These are phyloP conservation scores for Ligustrum vulgare DNA, from an alignment of 257 asterid species.

Conservation along the genomic window DNA sequence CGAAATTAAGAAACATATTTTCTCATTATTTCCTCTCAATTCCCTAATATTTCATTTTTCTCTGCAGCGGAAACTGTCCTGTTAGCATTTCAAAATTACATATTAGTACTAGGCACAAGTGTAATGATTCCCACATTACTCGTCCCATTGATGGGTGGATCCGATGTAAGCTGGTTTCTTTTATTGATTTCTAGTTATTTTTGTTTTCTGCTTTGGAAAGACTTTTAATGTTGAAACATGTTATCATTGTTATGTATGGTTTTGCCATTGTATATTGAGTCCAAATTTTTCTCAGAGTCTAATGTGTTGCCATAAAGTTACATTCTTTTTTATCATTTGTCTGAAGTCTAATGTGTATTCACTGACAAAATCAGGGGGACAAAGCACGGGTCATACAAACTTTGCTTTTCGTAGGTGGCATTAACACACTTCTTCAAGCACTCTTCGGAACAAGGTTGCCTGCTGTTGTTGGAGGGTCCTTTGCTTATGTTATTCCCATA, in stretches of 20 bases:
- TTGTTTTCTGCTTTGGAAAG: neutral
- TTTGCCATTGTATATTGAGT: neutral
- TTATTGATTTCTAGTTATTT: conserved; percentile 13
- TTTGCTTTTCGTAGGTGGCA: conserved; percentile 88
- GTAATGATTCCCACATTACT: conserved; percentile 95
- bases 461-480: conserved; percentile 93
- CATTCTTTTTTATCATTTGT: neutral
- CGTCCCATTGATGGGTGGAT: conserved; percentile 94
- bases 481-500: conserved; percentile 80
- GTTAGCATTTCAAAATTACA: conserved; percentile 95
- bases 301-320: neutral
- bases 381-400: conserved; percentile 91
- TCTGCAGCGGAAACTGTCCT: conserved; percentile 95
- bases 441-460: conserved; percentile 96
- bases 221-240: neutral
- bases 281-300: neutral
- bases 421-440: conserved; percentile 93
- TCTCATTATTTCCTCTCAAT: neutral
- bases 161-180: conserved; percentile 59
- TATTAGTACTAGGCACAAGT: conserved; percentile 85
- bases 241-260: neutral
- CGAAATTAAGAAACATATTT: neutral
- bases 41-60: conserved; percentile 28
- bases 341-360: conserved; percentile 1
- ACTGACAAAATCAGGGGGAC: conserved; percentile 62